Evolutionary conservation across 805 yeast genomes (phyloP).

Genomic region (Kodamaea leandrae): DNA sequence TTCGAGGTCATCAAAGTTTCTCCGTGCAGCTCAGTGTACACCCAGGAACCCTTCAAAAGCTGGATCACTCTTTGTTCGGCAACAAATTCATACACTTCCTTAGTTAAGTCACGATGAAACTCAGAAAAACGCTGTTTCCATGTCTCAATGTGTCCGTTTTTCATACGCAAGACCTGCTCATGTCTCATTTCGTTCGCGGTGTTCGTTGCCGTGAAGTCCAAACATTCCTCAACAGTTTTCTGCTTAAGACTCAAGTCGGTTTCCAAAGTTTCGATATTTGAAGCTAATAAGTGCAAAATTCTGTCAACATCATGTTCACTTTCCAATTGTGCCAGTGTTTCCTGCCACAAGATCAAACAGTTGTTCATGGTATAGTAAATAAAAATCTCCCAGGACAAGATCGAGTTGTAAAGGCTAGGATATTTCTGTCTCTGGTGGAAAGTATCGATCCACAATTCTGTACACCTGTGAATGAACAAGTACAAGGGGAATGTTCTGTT

Average conservation of each 20-base stretch:
- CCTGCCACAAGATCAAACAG: conserved; percentile 63
- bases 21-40: conserved; percentile 57
- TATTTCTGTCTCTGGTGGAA: conserved; percentile 28
- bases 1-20: conserved; percentile 27
- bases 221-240: conserved; percentile 43
- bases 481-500: conserved; percentile 51
- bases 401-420: conserved; percentile 38
- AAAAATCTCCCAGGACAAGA: conserved; percentile 52
- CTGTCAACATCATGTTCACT: conserved; percentile 50
- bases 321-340: conserved; percentile 48
- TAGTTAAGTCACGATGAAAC: conserved; percentile 49
- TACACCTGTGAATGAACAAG: conserved; percentile 33
- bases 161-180: conserved; percentile 48
- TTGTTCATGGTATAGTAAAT: conserved; percentile 56
- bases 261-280: conserved; percentile 30
- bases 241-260: conserved; percentile 16
- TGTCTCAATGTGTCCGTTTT: conserved; percentile 27
- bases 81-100: conserved; percentile 67
- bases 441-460: conserved; percentile 23
- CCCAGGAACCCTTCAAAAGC: conserved; percentile 80
- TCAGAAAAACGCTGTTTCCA: conserved; percentile 48
- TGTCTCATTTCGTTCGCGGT: conserved; percentile 52
- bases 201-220: conserved; percentile 38
- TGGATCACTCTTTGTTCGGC: conserved; percentile 71
- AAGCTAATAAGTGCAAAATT: conserved; percentile 42